Conservation (phyloP, 192 early-diverging fungal genomes). For the Helicostylum pulchrum region DNA sequence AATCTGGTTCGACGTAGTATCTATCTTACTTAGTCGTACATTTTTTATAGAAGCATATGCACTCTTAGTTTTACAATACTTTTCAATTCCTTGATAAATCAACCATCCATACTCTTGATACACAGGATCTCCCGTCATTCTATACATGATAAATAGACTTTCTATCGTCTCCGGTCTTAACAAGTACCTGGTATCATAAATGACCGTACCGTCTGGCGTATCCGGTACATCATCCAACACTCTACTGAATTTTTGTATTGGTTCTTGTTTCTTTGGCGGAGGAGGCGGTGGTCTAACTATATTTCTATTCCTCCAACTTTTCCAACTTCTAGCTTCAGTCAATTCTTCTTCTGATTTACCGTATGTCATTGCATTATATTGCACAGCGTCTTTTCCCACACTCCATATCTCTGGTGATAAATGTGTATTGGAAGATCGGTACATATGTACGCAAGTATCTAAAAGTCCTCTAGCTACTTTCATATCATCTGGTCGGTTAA, state of each 20-base stretch:
- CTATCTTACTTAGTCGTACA: constrained; percentile 14
- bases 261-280: neutral
- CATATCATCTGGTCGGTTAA: constrained; percentile 41
- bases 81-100: constrained; percentile 50
- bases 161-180: constrained; percentile 60
- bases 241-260: neutral
- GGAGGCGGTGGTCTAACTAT: neutral
- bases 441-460: constrained; percentile 41
- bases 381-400: constrained; percentile 3
- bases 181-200: constrained; percentile 1
- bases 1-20: constrained; percentile 7
- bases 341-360: constrained; percentile 3
- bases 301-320: neutral
- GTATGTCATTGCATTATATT: constrained; percentile 14
- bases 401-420: constrained; percentile 42
- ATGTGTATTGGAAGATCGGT: constrained; percentile 35
- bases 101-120: constrained; percentile 73
- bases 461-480: constrained; percentile 38
- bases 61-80: constrained; percentile 41
- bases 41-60: constrained; percentile 46
- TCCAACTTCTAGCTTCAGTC: neutral
- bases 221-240: neutral
- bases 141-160: constrained; percentile 68
- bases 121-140: constrained; percentile 62
- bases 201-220: neutral